Base-by-base conservation (phyloP, 257 asterid species). In the Gentiana dahurica region DNA sequence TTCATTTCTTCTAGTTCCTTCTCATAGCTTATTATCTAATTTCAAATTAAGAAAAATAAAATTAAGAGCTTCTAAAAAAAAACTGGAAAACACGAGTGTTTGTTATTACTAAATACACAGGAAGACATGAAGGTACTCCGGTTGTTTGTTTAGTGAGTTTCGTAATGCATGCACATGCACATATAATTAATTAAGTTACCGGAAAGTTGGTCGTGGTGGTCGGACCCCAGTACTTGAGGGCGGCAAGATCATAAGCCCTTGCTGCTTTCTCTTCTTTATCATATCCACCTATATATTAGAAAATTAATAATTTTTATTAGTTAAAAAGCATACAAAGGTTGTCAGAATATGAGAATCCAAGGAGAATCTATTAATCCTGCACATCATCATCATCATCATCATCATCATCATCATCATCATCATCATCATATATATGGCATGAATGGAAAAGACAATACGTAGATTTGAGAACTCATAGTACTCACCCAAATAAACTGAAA, bases 261-360 rank as follows among this genome's bases (percentile, higher is more conserved):
- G 94, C 95, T 36, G 95, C 95, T 75, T 81, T 89, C 57, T 83
- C 95, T 75, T 89, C 97, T 71, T 81, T 89, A 67, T 89, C 97
- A 73, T 89, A 89, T 55, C 97, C 97, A 58, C 97, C 97, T 88
- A 67, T 37, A 44, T 9, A 24, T 53, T 34, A 44, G 2, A 15
- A 15, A 60, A 24, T 24, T 24, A 24, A 24, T 24, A 24, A 24
- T 24, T 24, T 24, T 24, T 24, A 24, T 24, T 24, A 24, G 24
- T 24, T 36, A 49, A 49, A 65, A 58, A 5, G 48, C 43, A 63
- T 10, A 52, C 34, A 60, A 64, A 33, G 12, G 59, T 58, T 56
- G 65, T 62, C 60, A 46, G 58, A 56, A 61, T 57, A 68, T 57
- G 63, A 70, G 79, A 61, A 83, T 77, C 83, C 81, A 55, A 75